Evolutionary conservation across 2,329 filamentous ascomycete species (phyloP).

Genomic region (Colletotrichum higginsianum): DNA sequence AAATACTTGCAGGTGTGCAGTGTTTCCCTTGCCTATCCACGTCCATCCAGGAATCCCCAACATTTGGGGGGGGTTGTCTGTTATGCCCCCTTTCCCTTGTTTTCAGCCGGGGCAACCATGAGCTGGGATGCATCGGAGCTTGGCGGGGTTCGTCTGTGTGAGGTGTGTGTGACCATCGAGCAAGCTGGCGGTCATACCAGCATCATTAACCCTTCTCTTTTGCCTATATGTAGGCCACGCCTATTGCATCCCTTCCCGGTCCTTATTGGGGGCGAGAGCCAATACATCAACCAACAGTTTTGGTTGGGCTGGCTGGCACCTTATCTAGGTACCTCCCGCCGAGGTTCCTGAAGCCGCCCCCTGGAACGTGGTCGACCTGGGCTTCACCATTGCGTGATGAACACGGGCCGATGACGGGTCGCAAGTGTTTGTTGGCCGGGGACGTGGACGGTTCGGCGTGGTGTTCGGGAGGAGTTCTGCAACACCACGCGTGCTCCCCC

Average conservation of each 20-base stretch:
- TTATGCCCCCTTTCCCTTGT: background rate
- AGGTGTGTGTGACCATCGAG: background rate
- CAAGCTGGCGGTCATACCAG: background rate
- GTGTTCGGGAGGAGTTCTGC: background rate
- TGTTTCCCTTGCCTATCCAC: background rate
- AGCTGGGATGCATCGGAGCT: background rate
- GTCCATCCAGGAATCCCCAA: background rate
- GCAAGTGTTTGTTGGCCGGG: background rate
- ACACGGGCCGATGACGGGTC: background rate
- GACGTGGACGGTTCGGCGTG: background rate
- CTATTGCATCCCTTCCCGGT: conserved; percentile 3
- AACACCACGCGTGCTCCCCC: background rate
- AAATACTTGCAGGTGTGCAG: background rate
- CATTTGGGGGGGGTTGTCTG: background rate
- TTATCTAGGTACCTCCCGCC: background rate
- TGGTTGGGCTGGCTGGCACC: background rate
- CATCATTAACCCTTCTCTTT: background rate
- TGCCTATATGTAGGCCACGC: conserved; percentile 4
- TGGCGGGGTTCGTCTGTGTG: background rate
- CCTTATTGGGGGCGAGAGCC: background rate
- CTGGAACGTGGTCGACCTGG: background rate
- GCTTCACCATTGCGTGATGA: background rate
- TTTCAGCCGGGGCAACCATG: background rate
- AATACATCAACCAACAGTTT: background rate
- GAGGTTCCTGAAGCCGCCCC: background rate